Conservation (phyloP, 2,329 filamentous ascomycete genomes). For the Alternaria sp. region DNA sequence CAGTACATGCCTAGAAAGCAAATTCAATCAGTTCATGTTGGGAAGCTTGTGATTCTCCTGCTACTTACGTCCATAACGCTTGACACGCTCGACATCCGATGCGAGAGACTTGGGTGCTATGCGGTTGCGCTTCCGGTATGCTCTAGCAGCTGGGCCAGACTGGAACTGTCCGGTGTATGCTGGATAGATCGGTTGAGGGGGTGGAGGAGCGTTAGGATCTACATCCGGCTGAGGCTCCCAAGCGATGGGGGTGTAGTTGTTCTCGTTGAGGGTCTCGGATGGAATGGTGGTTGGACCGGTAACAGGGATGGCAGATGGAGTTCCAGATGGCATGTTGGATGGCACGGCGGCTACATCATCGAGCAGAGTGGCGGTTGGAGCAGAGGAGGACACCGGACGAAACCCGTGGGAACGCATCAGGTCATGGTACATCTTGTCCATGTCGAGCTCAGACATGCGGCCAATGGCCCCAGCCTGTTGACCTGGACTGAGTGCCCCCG, state of each 20-base stretch:
- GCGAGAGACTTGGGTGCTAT: constrained; percentile 21
- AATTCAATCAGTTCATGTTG: constrained; percentile 5
- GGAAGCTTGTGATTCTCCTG: background rate
- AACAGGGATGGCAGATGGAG: background rate
- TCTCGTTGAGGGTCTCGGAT: background rate
- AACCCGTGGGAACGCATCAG: constrained; percentile 3
- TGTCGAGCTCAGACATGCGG: background rate
- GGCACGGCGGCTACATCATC: background rate
- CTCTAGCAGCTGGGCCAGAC: constrained; percentile 26
- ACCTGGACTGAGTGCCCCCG: background rate
- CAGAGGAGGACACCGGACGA: background rate
- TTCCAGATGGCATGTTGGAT: background rate
- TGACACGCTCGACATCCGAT: constrained; percentile 31
- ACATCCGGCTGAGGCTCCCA: background rate
- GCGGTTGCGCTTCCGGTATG: constrained; percentile 27
- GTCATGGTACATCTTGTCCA: background rate
- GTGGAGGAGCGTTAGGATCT: background rate
- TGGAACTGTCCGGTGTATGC: constrained; percentile 28
- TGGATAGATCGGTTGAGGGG: constrained; percentile 21
- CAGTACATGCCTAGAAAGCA: constrained; percentile 32
- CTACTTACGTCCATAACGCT: constrained; percentile 29
- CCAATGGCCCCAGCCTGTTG: background rate
- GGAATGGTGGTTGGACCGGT: background rate
- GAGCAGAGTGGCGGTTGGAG: background rate
- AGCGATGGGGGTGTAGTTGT: constrained; percentile 7